A percentile compares a stretch with the other conserved stretches of the same genome.
phyloP scores from a whole-genome alignment of 352 stramenopile genomes.

The Phytophthora nicotianae region DNA sequence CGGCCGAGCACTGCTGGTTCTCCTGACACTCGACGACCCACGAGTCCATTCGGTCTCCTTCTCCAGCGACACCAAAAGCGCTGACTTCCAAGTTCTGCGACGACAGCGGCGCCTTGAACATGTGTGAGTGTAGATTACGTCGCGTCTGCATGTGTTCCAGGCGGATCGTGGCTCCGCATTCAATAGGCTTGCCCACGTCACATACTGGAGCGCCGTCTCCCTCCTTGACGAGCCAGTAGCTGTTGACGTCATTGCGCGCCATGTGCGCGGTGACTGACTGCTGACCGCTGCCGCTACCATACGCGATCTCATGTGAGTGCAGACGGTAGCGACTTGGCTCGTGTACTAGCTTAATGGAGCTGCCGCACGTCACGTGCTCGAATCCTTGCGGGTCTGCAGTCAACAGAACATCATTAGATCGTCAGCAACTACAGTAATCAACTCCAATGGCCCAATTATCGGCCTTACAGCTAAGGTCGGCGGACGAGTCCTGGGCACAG shows the following conservation, averaged over 20 bases:
- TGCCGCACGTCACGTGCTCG: slow-evolving; percentile 83
- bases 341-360: slow-evolving; percentile 85
- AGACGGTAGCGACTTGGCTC: slow-evolving; percentile 74
- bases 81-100: slow-evolving; percentile 72
- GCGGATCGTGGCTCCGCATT: slow-evolving; percentile 67
- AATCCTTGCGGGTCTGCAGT: slow-evolving; percentile 70
- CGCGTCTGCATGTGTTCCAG: slow-evolving; percentile 79
- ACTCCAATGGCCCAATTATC: not conserved
- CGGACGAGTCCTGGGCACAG: slow-evolving; percentile 69
- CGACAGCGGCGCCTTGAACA: slow-evolving; percentile 71
- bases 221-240: slow-evolving; percentile 89
- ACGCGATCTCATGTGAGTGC: slow-evolving; percentile 86
- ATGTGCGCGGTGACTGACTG: slow-evolving; percentile 79
- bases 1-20: slow-evolving; percentile 70
- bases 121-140: slow-evolving; percentile 83
- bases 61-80: slow-evolving; percentile 78
- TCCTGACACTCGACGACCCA: slow-evolving; percentile 84
- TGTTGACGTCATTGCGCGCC: slow-evolving; percentile 82
- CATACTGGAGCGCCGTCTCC: slow-evolving; percentile 56
- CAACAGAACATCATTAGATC: slow-evolving; percentile 9
- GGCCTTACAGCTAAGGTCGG: slow-evolving; percentile 70
- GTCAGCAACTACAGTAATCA: slow-evolving; percentile 5
- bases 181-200: slow-evolving; percentile 54
- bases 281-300: slow-evolving; percentile 77
- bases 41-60: slow-evolving; percentile 71